Evolutionary conservation across 108 stramenopile species (phyloP).

Genomic region (Parietichytrium sp.): DNA sequence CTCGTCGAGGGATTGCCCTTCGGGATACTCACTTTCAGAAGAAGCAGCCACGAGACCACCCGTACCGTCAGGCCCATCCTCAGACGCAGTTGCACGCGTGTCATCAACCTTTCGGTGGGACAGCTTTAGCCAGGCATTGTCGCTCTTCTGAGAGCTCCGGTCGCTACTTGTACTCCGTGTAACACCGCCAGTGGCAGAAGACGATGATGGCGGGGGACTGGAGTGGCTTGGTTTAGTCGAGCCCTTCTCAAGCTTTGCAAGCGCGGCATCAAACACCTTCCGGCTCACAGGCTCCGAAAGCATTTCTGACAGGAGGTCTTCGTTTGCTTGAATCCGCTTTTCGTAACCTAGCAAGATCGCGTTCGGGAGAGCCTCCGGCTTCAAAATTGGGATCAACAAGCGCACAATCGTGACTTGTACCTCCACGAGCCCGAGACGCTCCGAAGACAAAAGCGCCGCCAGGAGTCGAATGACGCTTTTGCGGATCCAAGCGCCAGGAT

Average conservation of each 20-base stretch:
- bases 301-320: not conserved
- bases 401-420: slow-evolving; percentile 35
- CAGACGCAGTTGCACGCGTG: too few relatives aligned
- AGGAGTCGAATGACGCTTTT: not conserved
- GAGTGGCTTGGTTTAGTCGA: too few relatives aligned
- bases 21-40: too few relatives aligned
- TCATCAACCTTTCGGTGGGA: too few relatives aligned
- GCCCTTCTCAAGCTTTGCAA: not conserved
- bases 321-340: not conserved
- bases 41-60: too few relatives aligned
- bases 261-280: not conserved
- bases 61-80: too few relatives aligned
- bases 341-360: not conserved
- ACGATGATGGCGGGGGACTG: too few relatives aligned
- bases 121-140: too few relatives aligned
- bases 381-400: not conserved
- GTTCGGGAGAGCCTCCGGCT: not conserved
- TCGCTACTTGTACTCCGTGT: too few relatives aligned
- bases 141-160: too few relatives aligned
- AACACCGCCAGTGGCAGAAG: too few relatives aligned
- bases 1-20: too few relatives aligned
- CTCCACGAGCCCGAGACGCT: not conserved
- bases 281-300: not conserved
- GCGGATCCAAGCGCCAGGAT: slow-evolving; percentile 52
- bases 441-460: not conserved